These are phyloP conservation scores for Holtermanniella nyarrowii DNA, from an alignment of 768 basidiomycete species.

Conservation along the genomic window DNA sequence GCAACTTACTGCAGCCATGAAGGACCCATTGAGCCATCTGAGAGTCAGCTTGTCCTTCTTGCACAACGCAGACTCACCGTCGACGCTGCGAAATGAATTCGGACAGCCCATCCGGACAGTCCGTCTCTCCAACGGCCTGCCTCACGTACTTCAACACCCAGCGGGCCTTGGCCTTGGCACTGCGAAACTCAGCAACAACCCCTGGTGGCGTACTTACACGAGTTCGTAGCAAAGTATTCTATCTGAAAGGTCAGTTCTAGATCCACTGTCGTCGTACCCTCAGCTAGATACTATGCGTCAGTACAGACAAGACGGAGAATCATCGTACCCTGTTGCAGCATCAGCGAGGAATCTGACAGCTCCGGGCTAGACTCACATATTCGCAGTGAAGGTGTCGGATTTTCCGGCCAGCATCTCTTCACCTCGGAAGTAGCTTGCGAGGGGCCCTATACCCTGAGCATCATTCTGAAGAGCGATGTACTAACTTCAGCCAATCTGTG, in stretches of 20 bases:
- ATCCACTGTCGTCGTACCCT: neutral
- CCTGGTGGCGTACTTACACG: constrained; percentile 18
- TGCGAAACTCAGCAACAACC: constrained; percentile 1
- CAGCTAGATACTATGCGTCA: neutral
- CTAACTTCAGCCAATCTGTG: constrained; percentile 26
- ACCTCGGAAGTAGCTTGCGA: constrained; percentile 88
- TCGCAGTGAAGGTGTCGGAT: constrained; percentile 40
- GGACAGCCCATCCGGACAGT: constrained; percentile 79
- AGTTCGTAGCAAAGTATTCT: constrained; percentile 41
- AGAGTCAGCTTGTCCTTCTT: neutral
- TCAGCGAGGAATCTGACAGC: no score
- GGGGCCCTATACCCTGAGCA: constrained; percentile 74
- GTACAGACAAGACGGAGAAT: neutral
- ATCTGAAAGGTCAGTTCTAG: constrained; percentile 9
- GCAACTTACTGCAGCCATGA: constrained; percentile 61
- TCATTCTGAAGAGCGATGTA: constrained; percentile 81
- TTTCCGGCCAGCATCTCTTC: constrained; percentile 56
- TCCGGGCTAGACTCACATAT: constrained; percentile 39
- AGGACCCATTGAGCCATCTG: constrained; percentile 57
- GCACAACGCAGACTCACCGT: constrained; percentile 59
- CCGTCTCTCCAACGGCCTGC: constrained; percentile 84
- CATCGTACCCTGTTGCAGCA: constrained; percentile 11
- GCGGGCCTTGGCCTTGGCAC: constrained; percentile 35
- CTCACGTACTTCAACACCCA: constrained; percentile 42
- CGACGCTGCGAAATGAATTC: constrained; percentile 90